Percentiles rank a stretch among this genome's conserved stretches.
Evolutionary conservation across 257 asterid species (phyloP).

Genomic region (Schizonepeta tenuifolia): DNA sequence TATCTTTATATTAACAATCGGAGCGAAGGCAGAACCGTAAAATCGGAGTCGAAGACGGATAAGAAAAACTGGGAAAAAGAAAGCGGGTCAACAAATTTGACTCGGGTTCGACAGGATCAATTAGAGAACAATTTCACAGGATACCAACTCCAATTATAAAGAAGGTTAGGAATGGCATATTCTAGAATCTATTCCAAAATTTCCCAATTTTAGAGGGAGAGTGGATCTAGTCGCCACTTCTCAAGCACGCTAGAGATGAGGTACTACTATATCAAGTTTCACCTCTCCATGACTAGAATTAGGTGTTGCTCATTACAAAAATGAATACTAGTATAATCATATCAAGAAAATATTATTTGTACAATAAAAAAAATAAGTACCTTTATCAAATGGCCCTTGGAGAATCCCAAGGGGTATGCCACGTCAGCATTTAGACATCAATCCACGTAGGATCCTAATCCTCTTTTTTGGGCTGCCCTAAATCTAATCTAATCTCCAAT

Average conservation of each 20-base stretch:
- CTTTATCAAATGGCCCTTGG: constrained; percentile 42
- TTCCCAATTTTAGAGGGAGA: not conserved
- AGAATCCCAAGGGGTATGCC: constrained; percentile 38
- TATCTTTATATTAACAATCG: too few relatives aligned
- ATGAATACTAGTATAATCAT: not conserved
- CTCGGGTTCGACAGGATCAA: too few relatives aligned
- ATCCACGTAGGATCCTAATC: constrained; percentile 34
- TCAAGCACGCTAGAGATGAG: constrained; percentile 21
- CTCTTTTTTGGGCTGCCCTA: constrained; percentile 4
- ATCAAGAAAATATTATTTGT: not conserved
- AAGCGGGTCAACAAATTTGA: too few relatives aligned
- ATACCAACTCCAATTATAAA: too few relatives aligned
- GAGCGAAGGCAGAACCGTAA: too few relatives aligned
- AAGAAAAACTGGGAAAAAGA: too few relatives aligned
- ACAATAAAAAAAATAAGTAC: not conserved
- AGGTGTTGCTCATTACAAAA: not conserved
- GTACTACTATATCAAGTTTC: too few relatives aligned
- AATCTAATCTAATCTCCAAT: not conserved
- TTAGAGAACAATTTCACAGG: too few relatives aligned
- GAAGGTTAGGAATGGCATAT: constrained; percentile 34
- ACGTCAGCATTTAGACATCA: constrained; percentile 25
- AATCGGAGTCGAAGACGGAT: too few relatives aligned
- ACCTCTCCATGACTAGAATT: not conserved
- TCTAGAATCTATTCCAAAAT: constrained; percentile 27
- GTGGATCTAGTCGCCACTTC: constrained; percentile 52